Evolutionary conservation across 2,329 filamentous ascomycete genomes (phyloP).

Genomic region (Didymella segeticola): DNA sequence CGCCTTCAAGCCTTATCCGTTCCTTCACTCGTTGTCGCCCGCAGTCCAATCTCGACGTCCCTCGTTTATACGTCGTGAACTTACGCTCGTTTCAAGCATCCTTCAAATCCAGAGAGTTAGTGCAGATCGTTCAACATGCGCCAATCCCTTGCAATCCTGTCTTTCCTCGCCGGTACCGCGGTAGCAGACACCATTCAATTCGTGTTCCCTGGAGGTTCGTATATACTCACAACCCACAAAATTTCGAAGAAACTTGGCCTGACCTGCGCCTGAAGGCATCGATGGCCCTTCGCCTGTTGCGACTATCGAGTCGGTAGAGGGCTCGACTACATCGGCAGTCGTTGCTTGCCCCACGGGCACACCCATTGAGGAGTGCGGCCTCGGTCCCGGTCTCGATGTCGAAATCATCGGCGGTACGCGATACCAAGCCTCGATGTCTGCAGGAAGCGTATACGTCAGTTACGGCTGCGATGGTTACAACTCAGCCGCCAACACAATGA

Average conservation of each 20-base stretch:
- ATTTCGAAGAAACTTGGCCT: not conserved
- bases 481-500: slow-evolving; percentile 28
- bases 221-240: slow-evolving; percentile 4
- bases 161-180: slow-evolving; percentile 27
- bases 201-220: slow-evolving; percentile 32
- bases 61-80: slow-evolving; percentile 12
- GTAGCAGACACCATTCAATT: slow-evolving; percentile 27
- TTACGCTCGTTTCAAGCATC: slow-evolving; percentile 1
- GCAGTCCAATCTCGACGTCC: slow-evolving; percentile 4
- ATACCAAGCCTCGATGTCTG: slow-evolving; percentile 30
- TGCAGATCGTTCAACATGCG: slow-evolving; percentile 25
- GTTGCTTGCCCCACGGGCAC: slow-evolving; percentile 31
- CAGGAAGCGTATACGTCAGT: slow-evolving; percentile 26
- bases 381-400: slow-evolving; percentile 29
- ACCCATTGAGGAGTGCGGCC: slow-evolving; percentile 34
- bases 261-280: slow-evolving; percentile 12
- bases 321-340: slow-evolving; percentile 31
- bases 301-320: slow-evolving; percentile 27
- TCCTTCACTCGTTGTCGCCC: slow-evolving; percentile 2
- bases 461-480: slow-evolving; percentile 36
- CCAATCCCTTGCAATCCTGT: slow-evolving; percentile 29
- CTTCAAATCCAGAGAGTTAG: not conserved
- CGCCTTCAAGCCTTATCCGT: slow-evolving; percentile 15
- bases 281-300: slow-evolving; percentile 33
- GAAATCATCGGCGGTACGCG: slow-evolving; percentile 20